phyloP scores from a whole-genome alignment of 352 stramenopile species.

The Phytophthora idaei region DNA sequence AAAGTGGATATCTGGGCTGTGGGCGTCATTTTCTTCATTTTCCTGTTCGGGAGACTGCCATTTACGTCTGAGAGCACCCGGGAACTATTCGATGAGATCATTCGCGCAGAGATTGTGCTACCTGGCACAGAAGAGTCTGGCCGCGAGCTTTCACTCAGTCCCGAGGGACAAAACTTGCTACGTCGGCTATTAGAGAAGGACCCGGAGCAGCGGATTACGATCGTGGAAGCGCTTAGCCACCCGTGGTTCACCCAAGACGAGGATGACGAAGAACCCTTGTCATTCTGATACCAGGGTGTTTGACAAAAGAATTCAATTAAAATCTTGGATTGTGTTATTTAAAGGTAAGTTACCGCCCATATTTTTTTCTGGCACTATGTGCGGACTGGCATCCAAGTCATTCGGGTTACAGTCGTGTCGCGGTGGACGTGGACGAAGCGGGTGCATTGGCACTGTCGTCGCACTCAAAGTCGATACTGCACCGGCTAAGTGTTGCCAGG shows the following conservation, averaged over 20 bases:
- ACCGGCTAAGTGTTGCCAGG: too few species aligned
- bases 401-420: too few species aligned
- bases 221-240: constrained; percentile 58
- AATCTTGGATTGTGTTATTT: neutral
- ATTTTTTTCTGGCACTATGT: too few species aligned
- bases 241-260: constrained; percentile 56
- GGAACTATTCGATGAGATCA: constrained; percentile 85
- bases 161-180: constrained; percentile 56
- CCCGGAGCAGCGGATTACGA: constrained; percentile 53
- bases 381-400: too few species aligned
- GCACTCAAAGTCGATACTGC: too few species aligned
- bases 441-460: too few species aligned
- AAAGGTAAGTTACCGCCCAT: neutral
- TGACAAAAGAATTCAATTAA: neutral
- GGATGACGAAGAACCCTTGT: constrained; percentile 65
- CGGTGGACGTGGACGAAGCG: too few species aligned
- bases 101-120: constrained; percentile 45
- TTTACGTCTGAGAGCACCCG: constrained; percentile 76
- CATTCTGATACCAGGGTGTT: constrained; percentile 49
- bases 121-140: constrained; percentile 21
- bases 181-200: constrained; percentile 57
- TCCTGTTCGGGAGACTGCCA: constrained; percentile 81
- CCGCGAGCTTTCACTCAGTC: constrained; percentile 25
- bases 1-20: constrained; percentile 87
- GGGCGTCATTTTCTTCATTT: constrained; percentile 86